These are phyloP conservation scores for Arthrinium puccinioides DNA, from an alignment of 2,329 filamentous ascomycete species.

Conservation along the genomic window DNA sequence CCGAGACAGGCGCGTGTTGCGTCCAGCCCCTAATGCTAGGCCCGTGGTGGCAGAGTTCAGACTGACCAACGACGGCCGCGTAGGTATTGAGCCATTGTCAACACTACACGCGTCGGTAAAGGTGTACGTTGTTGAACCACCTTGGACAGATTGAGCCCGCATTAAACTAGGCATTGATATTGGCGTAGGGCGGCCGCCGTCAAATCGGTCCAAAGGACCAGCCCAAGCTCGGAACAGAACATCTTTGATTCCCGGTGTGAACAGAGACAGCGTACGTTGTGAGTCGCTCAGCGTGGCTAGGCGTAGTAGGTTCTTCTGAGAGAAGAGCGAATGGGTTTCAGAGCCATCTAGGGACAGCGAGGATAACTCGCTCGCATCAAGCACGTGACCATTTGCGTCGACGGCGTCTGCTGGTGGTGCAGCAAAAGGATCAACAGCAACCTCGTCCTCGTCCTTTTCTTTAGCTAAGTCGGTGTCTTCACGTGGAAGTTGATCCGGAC, in stretches of 20 bases:
- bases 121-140: slow-evolving; percentile 57
- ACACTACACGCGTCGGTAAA: slow-evolving; percentile 66
- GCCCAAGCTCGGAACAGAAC: slow-evolving; percentile 92
- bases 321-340: slow-evolving; percentile 85
- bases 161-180: slow-evolving; percentile 46
- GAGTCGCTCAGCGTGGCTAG: slow-evolving; percentile 79
- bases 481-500: slow-evolving; percentile 71
- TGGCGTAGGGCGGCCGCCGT: slow-evolving; percentile 43
- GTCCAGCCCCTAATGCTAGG: slow-evolving; percentile 54
- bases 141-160: slow-evolving; percentile 56
- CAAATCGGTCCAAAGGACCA: slow-evolving; percentile 63
- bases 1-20: slow-evolving; percentile 52
- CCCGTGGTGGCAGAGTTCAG: slow-evolving; percentile 54
- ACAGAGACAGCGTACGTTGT: slow-evolving; percentile 82
- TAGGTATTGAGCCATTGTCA: slow-evolving; percentile 54
- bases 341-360: slow-evolving; percentile 71
- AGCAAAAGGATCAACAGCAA: slow-evolving; percentile 70
- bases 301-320: slow-evolving; percentile 84
- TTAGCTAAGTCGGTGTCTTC: slow-evolving; percentile 52
- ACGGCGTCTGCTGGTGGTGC: slow-evolving; percentile 77
- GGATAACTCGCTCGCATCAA: slow-evolving; percentile 70
- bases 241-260: slow-evolving; percentile 84
- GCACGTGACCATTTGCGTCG: slow-evolving; percentile 68
- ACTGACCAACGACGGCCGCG: slow-evolving; percentile 59
- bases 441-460: slow-evolving; percentile 44